These are phyloP conservation scores for Spathaspora girioi DNA, from an alignment of 805 yeast species.

Conservation along the genomic window DNA sequence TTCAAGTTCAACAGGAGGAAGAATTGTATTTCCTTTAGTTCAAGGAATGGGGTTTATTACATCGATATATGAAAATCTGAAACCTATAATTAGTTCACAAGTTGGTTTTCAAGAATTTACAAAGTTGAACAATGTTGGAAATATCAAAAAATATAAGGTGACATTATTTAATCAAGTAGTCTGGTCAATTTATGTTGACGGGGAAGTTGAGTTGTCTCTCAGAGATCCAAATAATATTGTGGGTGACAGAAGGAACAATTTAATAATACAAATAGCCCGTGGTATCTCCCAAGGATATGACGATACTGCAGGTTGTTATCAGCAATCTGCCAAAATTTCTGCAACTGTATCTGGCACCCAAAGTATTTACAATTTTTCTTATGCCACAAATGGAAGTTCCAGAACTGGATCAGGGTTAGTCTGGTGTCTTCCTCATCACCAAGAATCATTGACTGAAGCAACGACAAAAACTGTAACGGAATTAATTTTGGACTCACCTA, in stretches of 20 bases:
- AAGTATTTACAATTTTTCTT: slow-evolving; percentile 27
- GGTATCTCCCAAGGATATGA: slow-evolving; percentile 37
- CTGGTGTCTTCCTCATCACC: slow-evolving; percentile 53
- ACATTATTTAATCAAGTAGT: slow-evolving; percentile 52
- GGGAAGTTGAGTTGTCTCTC: slow-evolving; percentile 21
- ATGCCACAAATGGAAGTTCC: slow-evolving; percentile 23
- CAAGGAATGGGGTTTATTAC: slow-evolving; percentile 84
- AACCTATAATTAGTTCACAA: slow-evolving; percentile 54
- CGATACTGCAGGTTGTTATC: slow-evolving; percentile 30
- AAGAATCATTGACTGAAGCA: slow-evolving; percentile 29
- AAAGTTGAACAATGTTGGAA: slow-evolving; percentile 30
- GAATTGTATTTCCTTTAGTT: slow-evolving; percentile 55
- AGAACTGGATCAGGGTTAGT: slow-evolving; percentile 31
- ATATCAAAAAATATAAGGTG: slow-evolving; percentile 48
- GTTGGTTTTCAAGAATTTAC: slow-evolving; percentile 60
- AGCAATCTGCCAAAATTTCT: slow-evolving; percentile 16
- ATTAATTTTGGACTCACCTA: slow-evolving; percentile 43
- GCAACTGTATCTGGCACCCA: slow-evolving; percentile 15
- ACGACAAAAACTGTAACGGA: slow-evolving; percentile 26
- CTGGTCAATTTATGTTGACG: slow-evolving; percentile 65
- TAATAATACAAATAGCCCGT: slow-evolving; percentile 55
- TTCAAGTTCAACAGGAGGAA: slow-evolving; percentile 45
- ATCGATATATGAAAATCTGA: slow-evolving; percentile 48
- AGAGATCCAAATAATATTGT: slow-evolving; percentile 36
- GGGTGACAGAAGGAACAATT: slow-evolving; percentile 12